Conservation (phyloP, 2,329 filamentous ascomycete species). For the Microcyclosporella mali region DNA sequence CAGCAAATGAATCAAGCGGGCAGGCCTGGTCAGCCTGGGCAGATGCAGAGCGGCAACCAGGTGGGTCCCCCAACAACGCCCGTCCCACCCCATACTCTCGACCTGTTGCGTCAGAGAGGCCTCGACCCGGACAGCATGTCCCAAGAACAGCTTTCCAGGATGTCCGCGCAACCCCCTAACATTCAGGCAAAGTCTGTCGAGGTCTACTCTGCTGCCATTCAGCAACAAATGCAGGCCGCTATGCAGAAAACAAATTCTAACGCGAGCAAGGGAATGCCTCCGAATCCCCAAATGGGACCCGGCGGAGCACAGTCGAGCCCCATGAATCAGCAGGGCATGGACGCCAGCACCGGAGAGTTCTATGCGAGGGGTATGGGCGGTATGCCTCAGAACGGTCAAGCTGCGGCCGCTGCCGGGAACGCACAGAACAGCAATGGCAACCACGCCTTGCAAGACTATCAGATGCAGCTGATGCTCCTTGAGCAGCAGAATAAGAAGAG, state of each 20-base stretch:
- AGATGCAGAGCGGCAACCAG: conserved; percentile 27
- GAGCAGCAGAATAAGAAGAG: conserved; percentile 86
- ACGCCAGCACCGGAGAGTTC: conserved; percentile 54
- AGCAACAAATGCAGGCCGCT: conserved; percentile 73
- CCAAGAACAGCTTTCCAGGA: conserved; percentile 65
- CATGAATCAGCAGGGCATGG: conserved; percentile 49
- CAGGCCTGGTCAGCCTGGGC: conserved; percentile 27
- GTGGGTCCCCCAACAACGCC: conserved; percentile 27
- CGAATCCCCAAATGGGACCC: conserved; percentile 51
- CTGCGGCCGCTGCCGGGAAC: conserved; percentile 26
- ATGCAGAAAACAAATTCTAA: conserved; percentile 57
- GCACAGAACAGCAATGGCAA: conserved; percentile 60
- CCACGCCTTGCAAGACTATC: conserved; percentile 78
- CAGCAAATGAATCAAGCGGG: conserved; percentile 56
- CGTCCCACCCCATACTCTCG: conserved; percentile 20
- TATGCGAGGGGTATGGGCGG: conserved; percentile 28
- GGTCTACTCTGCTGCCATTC: conserved; percentile 78
- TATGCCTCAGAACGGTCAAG: conserved; percentile 23
- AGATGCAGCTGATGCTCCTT: conserved; percentile 82
- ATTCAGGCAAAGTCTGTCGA: conserved; percentile 78
- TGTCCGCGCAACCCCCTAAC: conserved; percentile 48
- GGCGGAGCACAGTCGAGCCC: conserved; percentile 29
- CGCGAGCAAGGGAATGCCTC: conserved; percentile 65
- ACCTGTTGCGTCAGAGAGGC: conserved; percentile 55
- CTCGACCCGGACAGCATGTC: conserved; percentile 71